phyloP scores from a whole-genome alignment of 139 green algal genomes.

The Yamagishiella unicocca region DNA sequence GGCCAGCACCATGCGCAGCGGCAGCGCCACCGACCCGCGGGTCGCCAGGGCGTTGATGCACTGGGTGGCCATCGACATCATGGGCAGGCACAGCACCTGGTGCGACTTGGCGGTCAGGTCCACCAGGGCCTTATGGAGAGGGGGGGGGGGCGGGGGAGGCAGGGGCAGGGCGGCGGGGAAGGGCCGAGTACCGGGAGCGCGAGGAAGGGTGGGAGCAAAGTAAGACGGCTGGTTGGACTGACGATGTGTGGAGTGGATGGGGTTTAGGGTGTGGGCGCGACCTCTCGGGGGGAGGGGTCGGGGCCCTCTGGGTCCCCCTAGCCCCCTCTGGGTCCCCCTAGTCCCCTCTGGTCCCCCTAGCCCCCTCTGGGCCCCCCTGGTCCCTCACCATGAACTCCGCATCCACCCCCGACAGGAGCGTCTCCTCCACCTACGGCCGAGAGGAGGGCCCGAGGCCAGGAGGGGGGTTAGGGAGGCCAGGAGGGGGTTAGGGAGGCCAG shows the following conservation, averaged over 20 bases:
- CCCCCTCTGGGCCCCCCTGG: neutral
- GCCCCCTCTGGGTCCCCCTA: no score
- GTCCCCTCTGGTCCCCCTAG: no score
- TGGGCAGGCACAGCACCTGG: constrained; percentile 54
- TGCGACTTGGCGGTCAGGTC: constrained; percentile 50
- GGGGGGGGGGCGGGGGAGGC: neutral
- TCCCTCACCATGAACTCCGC: constrained; percentile 52
- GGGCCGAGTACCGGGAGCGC: no score
- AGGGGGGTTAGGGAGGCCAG: neutral
- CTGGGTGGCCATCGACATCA: constrained; percentile 42
- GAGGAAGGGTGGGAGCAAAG: no score
- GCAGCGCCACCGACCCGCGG: constrained; percentile 5
- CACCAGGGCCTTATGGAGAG: constrained; percentile 1
- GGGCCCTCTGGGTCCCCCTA: no score
- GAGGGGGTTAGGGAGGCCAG: no score
- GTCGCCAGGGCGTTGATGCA: constrained; percentile 21
- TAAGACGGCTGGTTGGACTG: no score
- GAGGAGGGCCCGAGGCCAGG: neutral
- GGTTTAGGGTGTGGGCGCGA: no score
- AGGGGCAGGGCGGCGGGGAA: no score
- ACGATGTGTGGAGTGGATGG: no score
- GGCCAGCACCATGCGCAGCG: constrained; percentile 19
- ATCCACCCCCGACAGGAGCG: constrained; percentile 50
- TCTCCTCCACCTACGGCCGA: constrained; percentile 31
- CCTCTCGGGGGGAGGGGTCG: no score